phyloP scores from a whole-genome alignment of 495 filamentous ascomycete species.

The Cercophora samala region DNA sequence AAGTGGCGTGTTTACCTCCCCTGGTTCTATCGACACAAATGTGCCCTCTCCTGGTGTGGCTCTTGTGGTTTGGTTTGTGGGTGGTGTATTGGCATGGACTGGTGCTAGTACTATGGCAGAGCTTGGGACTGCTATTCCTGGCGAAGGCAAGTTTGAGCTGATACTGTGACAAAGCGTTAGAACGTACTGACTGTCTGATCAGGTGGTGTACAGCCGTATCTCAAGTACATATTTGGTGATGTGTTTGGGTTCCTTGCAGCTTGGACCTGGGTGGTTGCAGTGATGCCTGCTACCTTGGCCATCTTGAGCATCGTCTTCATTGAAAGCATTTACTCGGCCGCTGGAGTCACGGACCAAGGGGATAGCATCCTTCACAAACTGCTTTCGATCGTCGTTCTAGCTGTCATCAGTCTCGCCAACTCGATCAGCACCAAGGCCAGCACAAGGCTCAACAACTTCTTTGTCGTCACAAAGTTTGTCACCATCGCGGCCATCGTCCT shows the following conservation, averaged over 20 bases:
- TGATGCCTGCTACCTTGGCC: constrained; percentile 56
- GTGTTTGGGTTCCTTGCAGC: constrained; percentile 52
- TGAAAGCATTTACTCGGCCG: constrained; percentile 51
- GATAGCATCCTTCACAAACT: constrained; percentile 45
- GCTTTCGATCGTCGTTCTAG: constrained; percentile 44
- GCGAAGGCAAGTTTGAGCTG: constrained; percentile 18
- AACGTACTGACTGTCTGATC: not conserved
- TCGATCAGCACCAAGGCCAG: constrained; percentile 55
- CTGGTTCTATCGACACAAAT: constrained; percentile 54
- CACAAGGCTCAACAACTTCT: constrained; percentile 53
- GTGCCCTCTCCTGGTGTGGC: constrained; percentile 52
- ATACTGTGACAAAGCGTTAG: not conserved
- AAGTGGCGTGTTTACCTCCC: constrained; percentile 55
- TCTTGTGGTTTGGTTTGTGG: constrained; percentile 52
- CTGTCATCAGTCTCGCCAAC: constrained; percentile 49
- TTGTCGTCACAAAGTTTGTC: constrained; percentile 51
- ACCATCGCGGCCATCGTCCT: constrained; percentile 47
- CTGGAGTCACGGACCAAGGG: constrained; percentile 43
- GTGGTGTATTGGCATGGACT: constrained; percentile 54
- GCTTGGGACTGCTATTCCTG: constrained; percentile 52
- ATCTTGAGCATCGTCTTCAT: constrained; percentile 59
- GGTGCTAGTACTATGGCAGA: constrained; percentile 54
- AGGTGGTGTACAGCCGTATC: constrained; percentile 54
- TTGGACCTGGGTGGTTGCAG: constrained; percentile 57
- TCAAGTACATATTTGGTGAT: constrained; percentile 55